Percentiles rank a stretch among this genome's conserved stretches.
phyloP scores from a whole-genome alignment of 1,284 basidiomycete genomes.

The Naganishia sp. region DNA sequence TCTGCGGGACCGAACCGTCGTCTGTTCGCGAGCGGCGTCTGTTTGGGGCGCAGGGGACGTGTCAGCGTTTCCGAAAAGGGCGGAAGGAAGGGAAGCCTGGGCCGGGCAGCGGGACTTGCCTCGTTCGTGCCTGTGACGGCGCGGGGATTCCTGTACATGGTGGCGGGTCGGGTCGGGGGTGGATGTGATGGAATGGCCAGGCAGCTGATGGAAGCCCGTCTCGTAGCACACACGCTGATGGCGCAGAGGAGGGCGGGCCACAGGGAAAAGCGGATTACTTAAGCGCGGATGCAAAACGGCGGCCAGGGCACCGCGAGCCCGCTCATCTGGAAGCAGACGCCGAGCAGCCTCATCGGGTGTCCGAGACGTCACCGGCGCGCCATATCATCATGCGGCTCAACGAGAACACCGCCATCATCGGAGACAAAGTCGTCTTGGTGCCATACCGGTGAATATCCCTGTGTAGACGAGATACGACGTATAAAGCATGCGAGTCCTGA shows the following conservation, averaged over 20 bases:
- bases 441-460: slow-evolving; percentile 64
- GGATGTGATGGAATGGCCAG: too few species aligned
- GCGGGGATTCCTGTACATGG: slow-evolving; percentile 33
- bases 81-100: not conserved
- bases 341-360: too few species aligned
- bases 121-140: slow-evolving; percentile 56
- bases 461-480: not conserved
- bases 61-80: slow-evolving; percentile 5
- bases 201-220: not conserved
- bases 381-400: slow-evolving; percentile 64
- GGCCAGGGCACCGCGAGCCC: too few species aligned
- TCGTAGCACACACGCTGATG: not conserved
- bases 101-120: slow-evolving; percentile 41
- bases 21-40: slow-evolving; percentile 64
- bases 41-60: slow-evolving; percentile 22
- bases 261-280: not conserved
- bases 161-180: not conserved
- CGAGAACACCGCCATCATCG: slow-evolving; percentile 64
- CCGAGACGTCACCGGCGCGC: too few species aligned
- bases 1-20: slow-evolving; percentile 81
- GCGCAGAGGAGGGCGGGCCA: not conserved
- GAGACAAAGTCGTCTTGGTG: slow-evolving; percentile 65
- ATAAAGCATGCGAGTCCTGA: too few species aligned
- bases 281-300: slow-evolving; percentile 5
- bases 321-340: too few species aligned